Base-by-base conservation (phyloP, 1,284 basidiomycete species). In the Neolentinus lepideus region DNA sequence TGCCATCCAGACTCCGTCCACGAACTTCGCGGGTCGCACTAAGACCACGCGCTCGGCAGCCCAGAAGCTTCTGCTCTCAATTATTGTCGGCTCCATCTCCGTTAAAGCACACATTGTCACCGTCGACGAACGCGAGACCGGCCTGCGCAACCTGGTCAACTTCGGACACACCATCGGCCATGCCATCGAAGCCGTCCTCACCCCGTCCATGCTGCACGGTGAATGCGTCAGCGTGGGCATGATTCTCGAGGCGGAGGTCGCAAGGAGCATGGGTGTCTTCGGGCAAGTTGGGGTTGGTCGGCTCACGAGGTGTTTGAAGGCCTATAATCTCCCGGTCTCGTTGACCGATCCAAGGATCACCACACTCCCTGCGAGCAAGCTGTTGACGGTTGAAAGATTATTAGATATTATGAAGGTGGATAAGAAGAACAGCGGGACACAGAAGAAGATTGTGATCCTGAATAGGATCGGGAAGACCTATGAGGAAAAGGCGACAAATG, bases 101-200 rank as follows among this genome's bases (percentile, higher is more conserved):
- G 94, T 96, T 60, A 97, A 98, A 72, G 84, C 94, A 0, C 90
- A 95, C 71, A 97, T 98, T 64, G 94, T 98, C 60, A 94, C 94
- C 31, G 83, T 93, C 63, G 94, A 98, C 73, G 92, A 94, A 71
- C 91, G 89, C 66, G 95, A 98, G 74, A 94, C 94, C 0, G 92
- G 95, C 43, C 80, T 98, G 38, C 90, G 94, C 60, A 97, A 97
- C 75, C 85, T 98, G 52, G 94, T 98, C 75, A 98, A 98, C 73
- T 98, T 97, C 66, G 95, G 94, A 1, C 95, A 98, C 71, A 92
- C 90, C 35, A 94, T 98, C 64, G 94, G 94, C 0, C 94, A 98
- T 73, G 94, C 94, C 14, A 94, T 97, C 66, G 94, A 98, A 72
- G 94, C 93, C 8, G 84, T 97, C 29, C 75, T 98, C 52, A 95